phyloP scores from a whole-genome alignment of 1,139 yeast genomes.

The Suhomyces maxii region DNA sequence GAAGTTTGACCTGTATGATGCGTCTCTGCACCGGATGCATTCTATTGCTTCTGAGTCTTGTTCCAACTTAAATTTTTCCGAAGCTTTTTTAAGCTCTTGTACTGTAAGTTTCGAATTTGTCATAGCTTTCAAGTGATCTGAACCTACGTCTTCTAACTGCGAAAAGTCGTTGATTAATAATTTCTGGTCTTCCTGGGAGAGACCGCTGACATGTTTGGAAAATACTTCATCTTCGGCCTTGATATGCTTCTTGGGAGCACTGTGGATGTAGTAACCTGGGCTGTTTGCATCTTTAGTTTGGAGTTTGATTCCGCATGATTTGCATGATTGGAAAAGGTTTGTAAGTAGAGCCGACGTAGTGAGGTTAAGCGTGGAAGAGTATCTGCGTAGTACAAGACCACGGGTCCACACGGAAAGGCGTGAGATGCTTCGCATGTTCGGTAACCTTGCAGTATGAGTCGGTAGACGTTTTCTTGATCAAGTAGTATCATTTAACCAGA shows the following conservation, averaged over 20 bases:
- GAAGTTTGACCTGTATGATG: slow-evolving; percentile 42
- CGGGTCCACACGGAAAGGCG: not conserved
- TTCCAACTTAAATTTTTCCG: slow-evolving; percentile 2
- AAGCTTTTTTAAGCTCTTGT: slow-evolving; percentile 5
- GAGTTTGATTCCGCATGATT: slow-evolving; percentile 55
- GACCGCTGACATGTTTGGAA: slow-evolving; percentile 16
- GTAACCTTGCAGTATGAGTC: not conserved
- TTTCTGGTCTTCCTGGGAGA: slow-evolving; percentile 27
- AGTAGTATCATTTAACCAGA: too few species aligned
- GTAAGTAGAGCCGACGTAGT: slow-evolving; percentile 15
- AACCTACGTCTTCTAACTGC: not conserved
- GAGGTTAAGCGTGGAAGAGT: slow-evolving; percentile 4
- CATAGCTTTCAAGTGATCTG: slow-evolving; percentile 6
- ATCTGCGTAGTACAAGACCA: not conserved
- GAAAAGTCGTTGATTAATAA: slow-evolving; percentile 23
- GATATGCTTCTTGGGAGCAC: slow-evolving; percentile 10
- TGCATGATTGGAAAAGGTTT: slow-evolving; percentile 20
- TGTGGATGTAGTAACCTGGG: slow-evolving; percentile 45
- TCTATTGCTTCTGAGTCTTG: slow-evolving; percentile 14
- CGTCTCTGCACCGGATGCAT: slow-evolving; percentile 60
- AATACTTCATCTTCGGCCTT: slow-evolving; percentile 26
- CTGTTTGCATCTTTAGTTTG: slow-evolving; percentile 36
- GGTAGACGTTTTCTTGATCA: too few species aligned
- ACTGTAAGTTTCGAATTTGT: slow-evolving; percentile 5
- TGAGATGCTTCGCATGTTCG: not conserved